Conservation (phyloP, 2,329 filamentous ascomycete genomes). For the Stagonosporopsis vannaccii region DNA sequence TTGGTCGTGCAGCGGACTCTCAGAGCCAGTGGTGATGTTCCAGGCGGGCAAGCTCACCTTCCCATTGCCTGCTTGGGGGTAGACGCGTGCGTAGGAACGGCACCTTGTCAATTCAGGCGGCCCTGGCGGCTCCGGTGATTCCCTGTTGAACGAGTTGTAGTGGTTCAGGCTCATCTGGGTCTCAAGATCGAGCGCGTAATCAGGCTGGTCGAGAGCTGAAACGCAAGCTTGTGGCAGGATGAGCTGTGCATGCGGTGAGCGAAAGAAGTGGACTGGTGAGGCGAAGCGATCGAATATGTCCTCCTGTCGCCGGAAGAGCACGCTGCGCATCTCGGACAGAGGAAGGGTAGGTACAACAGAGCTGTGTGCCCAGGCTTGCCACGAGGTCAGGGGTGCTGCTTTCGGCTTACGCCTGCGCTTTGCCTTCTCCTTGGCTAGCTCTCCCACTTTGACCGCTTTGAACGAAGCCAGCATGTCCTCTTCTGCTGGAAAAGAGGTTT, state of each 20-base stretch:
- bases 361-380: constrained; percentile 39
- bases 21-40: constrained; percentile 49
- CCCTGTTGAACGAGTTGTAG: constrained; percentile 31
- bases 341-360: constrained; percentile 35
- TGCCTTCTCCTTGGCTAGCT: constrained; percentile 14
- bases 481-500: constrained; percentile 41
- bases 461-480: constrained; percentile 31
- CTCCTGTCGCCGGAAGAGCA: constrained; percentile 52
- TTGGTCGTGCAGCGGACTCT: constrained; percentile 51
- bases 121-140: constrained; percentile 15
- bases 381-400: constrained; percentile 31
- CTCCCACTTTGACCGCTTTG: constrained; percentile 13
- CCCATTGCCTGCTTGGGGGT: constrained; percentile 50
- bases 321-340: constrained; percentile 45
- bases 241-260: constrained; percentile 50
- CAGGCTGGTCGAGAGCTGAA: constrained; percentile 30
- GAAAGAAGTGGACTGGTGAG: constrained; percentile 60
- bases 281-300: constrained; percentile 60
- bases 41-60: constrained; percentile 52
- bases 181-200: constrained; percentile 40
- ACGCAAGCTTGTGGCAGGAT: constrained; percentile 36
- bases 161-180: constrained; percentile 40
- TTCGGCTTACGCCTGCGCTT: constrained; percentile 29
- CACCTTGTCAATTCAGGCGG: constrained; percentile 37
- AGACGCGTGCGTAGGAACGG: constrained; percentile 49